These are phyloP conservation scores for Phytophthora citricola DNA, from an alignment of 352 stramenopile genomes.

Conservation along the genomic window DNA sequence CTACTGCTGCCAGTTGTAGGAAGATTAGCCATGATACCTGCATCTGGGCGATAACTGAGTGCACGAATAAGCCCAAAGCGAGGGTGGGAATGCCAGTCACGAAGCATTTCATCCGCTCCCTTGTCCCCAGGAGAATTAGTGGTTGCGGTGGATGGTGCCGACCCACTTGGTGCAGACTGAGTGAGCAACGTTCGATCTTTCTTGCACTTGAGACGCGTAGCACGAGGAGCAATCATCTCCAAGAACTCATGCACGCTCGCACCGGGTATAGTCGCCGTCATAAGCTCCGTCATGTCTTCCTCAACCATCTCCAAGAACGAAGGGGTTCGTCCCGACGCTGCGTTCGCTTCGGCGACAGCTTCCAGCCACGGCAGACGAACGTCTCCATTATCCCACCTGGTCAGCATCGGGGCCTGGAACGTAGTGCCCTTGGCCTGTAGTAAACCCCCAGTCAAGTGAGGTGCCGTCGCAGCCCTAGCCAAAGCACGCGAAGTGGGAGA, in stretches of 20 bases:
- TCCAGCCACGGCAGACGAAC: constrained; percentile 65
- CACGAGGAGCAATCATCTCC: constrained; percentile 50
- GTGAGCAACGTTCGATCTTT: constrained; percentile 6
- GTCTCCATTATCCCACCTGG: constrained; percentile 33
- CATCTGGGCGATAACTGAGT: constrained; percentile 50
- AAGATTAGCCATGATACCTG: constrained; percentile 5
- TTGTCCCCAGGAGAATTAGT: constrained; percentile 12
- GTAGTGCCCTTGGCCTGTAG: constrained; percentile 27
- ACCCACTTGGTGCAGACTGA: constrained; percentile 25
- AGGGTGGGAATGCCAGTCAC: constrained; percentile 62
- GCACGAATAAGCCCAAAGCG: constrained; percentile 63
- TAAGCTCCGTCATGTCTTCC: constrained; percentile 57
- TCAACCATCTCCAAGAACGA: constrained; percentile 60
- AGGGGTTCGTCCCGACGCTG: constrained; percentile 12
- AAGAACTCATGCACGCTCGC: constrained; percentile 50
- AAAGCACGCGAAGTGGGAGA: constrained; percentile 18
- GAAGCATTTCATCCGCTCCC: constrained; percentile 22
- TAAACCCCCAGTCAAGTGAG: constrained; percentile 17
- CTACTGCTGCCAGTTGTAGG: constrained; percentile 11
- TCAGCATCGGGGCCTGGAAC: constrained; percentile 56
- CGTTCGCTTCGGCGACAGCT: constrained; percentile 18
- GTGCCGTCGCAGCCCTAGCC: constrained; percentile 28
- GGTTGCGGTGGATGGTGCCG: not conserved
- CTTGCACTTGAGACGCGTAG: constrained; percentile 37
- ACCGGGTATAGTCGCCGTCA: constrained; percentile 50